These are phyloP conservation scores for Amesomyces nigricolor DNA, from an alignment of 2,329 filamentous ascomycete species.

Conservation along the genomic window DNA sequence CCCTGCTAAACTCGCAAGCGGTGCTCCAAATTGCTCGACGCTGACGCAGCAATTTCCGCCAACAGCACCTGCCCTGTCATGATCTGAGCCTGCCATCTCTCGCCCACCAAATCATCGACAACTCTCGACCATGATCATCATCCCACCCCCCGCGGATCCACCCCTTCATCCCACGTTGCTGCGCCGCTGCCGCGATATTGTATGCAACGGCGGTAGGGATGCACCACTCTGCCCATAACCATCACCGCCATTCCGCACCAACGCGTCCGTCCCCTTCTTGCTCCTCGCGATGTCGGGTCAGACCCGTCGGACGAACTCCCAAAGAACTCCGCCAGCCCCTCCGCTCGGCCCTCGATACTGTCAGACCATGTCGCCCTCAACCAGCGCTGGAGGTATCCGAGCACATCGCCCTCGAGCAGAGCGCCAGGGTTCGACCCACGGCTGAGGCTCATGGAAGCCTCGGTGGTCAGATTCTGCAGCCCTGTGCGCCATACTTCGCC, in stretches of 20 bases:
- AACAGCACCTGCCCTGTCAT: not conserved
- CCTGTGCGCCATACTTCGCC: not conserved
- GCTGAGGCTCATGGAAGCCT: not conserved
- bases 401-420: not conserved
- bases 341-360: too few species aligned
- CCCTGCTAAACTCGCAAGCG: not conserved
- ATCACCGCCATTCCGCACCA: too few species aligned
- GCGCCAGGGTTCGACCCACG: not conserved
- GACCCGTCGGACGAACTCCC: too few species aligned
- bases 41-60: not conserved
- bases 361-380: not conserved
- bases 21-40: not conserved
- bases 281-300: not conserved
- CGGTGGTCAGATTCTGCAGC: not conserved
- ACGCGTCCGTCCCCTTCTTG: too few species aligned
- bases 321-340: too few species aligned
- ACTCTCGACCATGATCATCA: not conserved
- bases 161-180: slow-evolving; percentile 14
- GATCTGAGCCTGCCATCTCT: not conserved
- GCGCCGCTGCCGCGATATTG: slow-evolving; percentile 15
- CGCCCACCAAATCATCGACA: not conserved
- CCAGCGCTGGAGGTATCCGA: not conserved
- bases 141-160: not conserved
- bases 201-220: not conserved
- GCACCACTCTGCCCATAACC: not conserved